phyloP scores from a whole-genome alignment of 2,329 filamentous ascomycete species.

The Ceratocystis variospora region DNA sequence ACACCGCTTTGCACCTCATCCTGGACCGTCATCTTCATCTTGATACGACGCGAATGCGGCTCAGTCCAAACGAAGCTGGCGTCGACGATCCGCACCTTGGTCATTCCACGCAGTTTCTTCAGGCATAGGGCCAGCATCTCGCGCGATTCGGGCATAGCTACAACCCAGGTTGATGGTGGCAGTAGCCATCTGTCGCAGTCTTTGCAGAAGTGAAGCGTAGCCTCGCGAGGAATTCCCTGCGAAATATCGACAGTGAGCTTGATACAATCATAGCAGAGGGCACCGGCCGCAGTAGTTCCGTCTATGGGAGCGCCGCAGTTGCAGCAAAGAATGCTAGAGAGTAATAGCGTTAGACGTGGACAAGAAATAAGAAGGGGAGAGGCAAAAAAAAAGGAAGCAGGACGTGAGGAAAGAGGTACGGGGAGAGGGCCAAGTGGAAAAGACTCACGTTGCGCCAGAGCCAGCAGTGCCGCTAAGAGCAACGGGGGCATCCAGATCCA shows the following conservation, averaged over 20 bases:
- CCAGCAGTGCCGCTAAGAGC: conserved; percentile 26
- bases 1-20: conserved; percentile 49
- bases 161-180: conserved; percentile 74
- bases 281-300: conserved; percentile 71
- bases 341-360: background rate
- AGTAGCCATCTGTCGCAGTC: conserved; percentile 92
- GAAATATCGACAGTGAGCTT: conserved; percentile 92
- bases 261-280: conserved; percentile 90
- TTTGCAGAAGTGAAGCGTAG: conserved; percentile 75
- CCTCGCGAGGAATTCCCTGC: conserved; percentile 79
- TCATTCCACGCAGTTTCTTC: conserved; percentile 70
- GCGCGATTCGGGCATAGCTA: conserved; percentile 72
- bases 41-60: conserved; percentile 81
- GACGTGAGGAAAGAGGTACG: background rate
- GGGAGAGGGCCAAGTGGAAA: background rate
- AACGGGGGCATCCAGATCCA: conserved; percentile 34
- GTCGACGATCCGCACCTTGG: conserved; percentile 87
- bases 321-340: conserved; percentile 74
- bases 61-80: conserved; percentile 97
- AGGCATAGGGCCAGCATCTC: conserved; percentile 87
- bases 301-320: conserved; percentile 95
- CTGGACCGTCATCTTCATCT: conserved; percentile 92
- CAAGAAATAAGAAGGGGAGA: conserved; percentile 10
- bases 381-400: background rate
- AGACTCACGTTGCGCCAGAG: conserved; percentile 30